Evolutionary conservation across 2,329 filamentous ascomycete genomes (phyloP).

Genomic region (Blastomyces parvus): DNA sequence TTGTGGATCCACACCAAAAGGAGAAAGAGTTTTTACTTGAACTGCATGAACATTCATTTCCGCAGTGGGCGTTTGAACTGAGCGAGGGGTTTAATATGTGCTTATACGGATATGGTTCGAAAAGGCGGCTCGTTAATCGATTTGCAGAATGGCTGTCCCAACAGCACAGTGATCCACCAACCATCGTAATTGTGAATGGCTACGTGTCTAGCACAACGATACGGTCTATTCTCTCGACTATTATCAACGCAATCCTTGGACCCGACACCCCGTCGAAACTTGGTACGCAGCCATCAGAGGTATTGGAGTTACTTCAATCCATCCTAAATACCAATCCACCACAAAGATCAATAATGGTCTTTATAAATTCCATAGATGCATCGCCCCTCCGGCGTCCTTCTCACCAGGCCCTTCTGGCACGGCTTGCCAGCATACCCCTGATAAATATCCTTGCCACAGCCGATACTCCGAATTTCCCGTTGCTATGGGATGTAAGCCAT

Average conservation of each 20-base stretch:
- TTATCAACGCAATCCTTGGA: constrained; percentile 53
- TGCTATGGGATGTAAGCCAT: constrained; percentile 84
- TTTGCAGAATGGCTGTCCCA: constrained; percentile 65
- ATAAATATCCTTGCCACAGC: constrained; percentile 69
- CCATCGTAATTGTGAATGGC: constrained; percentile 78
- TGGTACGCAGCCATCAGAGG: constrained; percentile 56
- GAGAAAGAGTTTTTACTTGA: constrained; percentile 64
- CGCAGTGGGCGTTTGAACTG: constrained; percentile 89
- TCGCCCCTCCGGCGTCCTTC: constrained; percentile 60
- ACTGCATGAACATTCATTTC: constrained; percentile 70
- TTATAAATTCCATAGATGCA: constrained; percentile 84
- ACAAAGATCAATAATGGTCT: constrained; percentile 48
- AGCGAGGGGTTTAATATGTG: constrained; percentile 79
- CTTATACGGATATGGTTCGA: constrained; percentile 87
- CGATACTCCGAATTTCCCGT: constrained; percentile 76
- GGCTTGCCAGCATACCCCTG: constrained; percentile 62
- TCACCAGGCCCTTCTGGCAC: constrained; percentile 63
- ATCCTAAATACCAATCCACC: constrained; percentile 46
- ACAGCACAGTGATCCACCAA: constrained; percentile 27
- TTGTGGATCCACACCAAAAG: constrained; percentile 57
- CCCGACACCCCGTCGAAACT: constrained; percentile 40
- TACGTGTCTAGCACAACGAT: constrained; percentile 48
- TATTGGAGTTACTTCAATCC: constrained; percentile 57
- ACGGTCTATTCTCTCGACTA: constrained; percentile 43
- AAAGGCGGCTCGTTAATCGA: constrained; percentile 60